Evolutionary conservation across 2,329 filamentous ascomycete species (phyloP), one percentile per base, ranked within the genome.

Genomic region (Gremmenia infestans): DNA sequence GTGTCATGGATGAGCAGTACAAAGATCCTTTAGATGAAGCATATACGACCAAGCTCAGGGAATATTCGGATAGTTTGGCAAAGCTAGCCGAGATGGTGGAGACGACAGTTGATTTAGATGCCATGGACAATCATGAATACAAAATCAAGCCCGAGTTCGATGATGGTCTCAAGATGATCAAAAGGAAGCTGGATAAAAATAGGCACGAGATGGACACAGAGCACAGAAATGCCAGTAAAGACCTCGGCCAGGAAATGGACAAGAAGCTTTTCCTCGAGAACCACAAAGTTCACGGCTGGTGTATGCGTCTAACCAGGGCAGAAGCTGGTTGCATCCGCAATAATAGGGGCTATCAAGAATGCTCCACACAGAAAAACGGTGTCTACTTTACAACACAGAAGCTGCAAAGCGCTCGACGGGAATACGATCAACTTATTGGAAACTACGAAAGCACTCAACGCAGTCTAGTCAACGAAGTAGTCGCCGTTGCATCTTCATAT

Each of bases 111-210:
- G 94, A 99, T 68, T 82, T 99, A 0, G 90, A 96, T 56, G 94
- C 94, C 2, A 82, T 99, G 11, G 93, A 99, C 67, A 91, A 94
- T 63, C 94, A 99, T 68, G 94, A 99, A 70, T 99, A 95, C 74
- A 93, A 97, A 66, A 99, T 99, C 80, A 99, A 97, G 73, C 89
- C 95, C 0, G 94, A 99, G 68, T 99, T 97, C 62, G 94, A 99
- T 67, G 91, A 97, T 56, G 82, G 86, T 53, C 78, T 99, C 39
- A 85, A 88, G 17, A 84, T 89, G n/a, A 95, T 99, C 64, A 85
- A 90, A 52, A 92, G 89, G 74, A 94, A 93, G 70, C 83, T 99
- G 1, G 93, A 97, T 68, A 90, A 87, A 68, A 76, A 96, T 28
- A 86, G 87, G 60, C 78, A 84, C 45, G 87, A 92, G 53, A 97